phyloP scores from a whole-genome alignment of 352 stramenopile genomes.

The Phytophthora foliorum region DNA sequence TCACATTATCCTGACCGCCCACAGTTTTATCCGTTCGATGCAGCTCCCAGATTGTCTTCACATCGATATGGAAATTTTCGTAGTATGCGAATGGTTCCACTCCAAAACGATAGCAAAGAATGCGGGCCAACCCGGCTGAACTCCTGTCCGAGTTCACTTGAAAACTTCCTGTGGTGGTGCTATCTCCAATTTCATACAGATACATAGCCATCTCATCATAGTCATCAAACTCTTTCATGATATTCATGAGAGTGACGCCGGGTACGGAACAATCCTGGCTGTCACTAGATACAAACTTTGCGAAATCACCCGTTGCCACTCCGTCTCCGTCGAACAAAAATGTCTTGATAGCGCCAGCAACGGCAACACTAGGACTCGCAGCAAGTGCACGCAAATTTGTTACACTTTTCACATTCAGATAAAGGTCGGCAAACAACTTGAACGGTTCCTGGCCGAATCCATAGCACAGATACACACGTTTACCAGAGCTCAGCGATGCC shows the following conservation, averaged over 20 bases:
- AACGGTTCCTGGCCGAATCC: slow-evolving; percentile 67
- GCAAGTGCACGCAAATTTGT: slow-evolving; percentile 57
- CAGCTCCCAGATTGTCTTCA: slow-evolving; percentile 70
- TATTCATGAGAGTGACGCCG: slow-evolving; percentile 57
- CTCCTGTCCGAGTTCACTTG: slow-evolving; percentile 43
- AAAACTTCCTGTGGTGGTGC: slow-evolving; percentile 57
- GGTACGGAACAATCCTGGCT: slow-evolving; percentile 44
- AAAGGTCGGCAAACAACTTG: slow-evolving; percentile 55
- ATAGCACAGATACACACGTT: slow-evolving; percentile 72
- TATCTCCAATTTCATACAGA: slow-evolving; percentile 64
- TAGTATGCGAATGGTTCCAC: slow-evolving; percentile 67
- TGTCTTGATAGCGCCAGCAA: slow-evolving; percentile 59
- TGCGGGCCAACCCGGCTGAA: slow-evolving; percentile 49
- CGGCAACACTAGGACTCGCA: slow-evolving; percentile 49
- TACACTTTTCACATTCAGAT: slow-evolving; percentile 72
- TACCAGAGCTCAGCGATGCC: slow-evolving; percentile 55
- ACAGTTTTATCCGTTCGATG: slow-evolving; percentile 28
- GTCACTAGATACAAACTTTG: slow-evolving; percentile 61
- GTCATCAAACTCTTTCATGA: slow-evolving; percentile 77
- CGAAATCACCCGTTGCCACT: slow-evolving; percentile 61
- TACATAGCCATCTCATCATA: slow-evolving; percentile 72
- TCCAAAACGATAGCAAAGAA: slow-evolving; percentile 74
- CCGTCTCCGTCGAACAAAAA: slow-evolving; percentile 77
- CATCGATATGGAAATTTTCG: slow-evolving; percentile 58
- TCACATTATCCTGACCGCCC: slow-evolving; percentile 45